Base-by-base conservation (phyloP, 768 basidiomycete species). In the Porphyrellus cyaneotinctus region DNA sequence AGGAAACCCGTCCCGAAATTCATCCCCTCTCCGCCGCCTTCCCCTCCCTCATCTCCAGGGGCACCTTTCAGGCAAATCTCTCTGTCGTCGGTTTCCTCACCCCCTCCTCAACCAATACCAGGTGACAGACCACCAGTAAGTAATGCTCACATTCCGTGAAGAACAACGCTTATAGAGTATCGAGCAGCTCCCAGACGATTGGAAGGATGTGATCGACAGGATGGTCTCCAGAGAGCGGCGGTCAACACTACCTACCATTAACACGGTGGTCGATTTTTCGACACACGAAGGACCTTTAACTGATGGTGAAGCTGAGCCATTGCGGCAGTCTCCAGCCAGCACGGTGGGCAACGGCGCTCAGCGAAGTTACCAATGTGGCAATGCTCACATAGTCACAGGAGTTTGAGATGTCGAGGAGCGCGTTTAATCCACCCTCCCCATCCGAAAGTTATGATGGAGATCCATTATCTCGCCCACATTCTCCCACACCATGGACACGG, bases 1-100 rank as follows among this genome's bases (percentile, higher is more conserved):
- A 76, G 86, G 48, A 88, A 88, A 65, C 87, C 87, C 30, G 85
- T 80, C 36, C 87, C 87, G 4, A 69, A 70, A 47, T 87, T 81
- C 68, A 74, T 85, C 39, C 85, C 85, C 31, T 84, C 85, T 13
- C 81, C 85, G 6, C 79, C 82, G 43, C 69, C 77, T 32, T 67
- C 66, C 10, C 64, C 67, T 18, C 71, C 66, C 4, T 68, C 70
- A 33, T 72, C 69, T 15, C 69, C 69, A 41, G 66, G 66, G 6
- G 63, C 66, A 24, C 68, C 70, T 20, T 66, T 71, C 24, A 66
- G 64, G 49, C 68, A 66, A 45, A 64, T 70, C 11, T 70, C 68
- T 6, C 59, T 68, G 31, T 59, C 65, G 8, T 66, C 55, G 9
- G 26, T 68, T 44, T 60, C 69, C 1, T 60, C 58, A 2, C 43